Evolutionary conservation across 192 early-diverging fungal species (phyloP).

Genomic region (Paraglomus occultum): DNA sequence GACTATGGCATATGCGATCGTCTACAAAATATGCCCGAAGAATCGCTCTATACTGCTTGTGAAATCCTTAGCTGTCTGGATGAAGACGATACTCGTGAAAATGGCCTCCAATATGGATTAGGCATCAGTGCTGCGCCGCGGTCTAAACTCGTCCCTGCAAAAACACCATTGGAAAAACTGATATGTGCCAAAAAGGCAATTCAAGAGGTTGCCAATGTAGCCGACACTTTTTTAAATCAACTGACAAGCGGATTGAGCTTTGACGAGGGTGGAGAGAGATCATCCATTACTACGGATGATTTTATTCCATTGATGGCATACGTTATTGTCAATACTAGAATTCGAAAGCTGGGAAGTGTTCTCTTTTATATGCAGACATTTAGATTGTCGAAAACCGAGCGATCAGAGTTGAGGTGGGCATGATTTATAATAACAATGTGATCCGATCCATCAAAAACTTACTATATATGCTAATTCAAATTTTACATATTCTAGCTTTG

Average conservation of each 20-base stretch:
- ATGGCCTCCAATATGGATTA: not conserved
- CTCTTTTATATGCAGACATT: conserved; percentile 52
- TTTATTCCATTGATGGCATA: conserved; percentile 54
- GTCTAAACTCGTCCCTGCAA: conserved; percentile 29
- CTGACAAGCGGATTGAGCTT: conserved; percentile 30
- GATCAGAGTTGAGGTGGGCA: conserved; percentile 44
- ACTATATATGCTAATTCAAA: not conserved
- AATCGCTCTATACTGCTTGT: conserved; percentile 32
- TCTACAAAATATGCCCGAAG: conserved; percentile 38
- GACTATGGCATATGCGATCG: conserved; percentile 42
- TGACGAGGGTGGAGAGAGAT: conserved; percentile 35
- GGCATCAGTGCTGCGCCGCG: conserved; percentile 28
- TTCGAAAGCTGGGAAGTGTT: conserved; percentile 44
- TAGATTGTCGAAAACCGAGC: conserved; percentile 45
- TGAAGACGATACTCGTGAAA: conserved; percentile 27
- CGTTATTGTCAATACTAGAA: conserved; percentile 44
- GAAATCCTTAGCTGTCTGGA: conserved; percentile 34
- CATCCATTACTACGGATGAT: conserved; percentile 50
- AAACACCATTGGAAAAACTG: conserved; percentile 52
- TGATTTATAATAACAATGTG: not conserved
- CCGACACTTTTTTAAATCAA: conserved; percentile 40
- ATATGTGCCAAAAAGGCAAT: conserved; percentile 43
- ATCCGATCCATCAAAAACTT: not conserved
- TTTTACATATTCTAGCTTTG: conserved; percentile 38
- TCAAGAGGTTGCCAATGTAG: conserved; percentile 43